Base-by-base conservation (phyloP, 345 rosid genomes). In the Citrus hindsii region DNA sequence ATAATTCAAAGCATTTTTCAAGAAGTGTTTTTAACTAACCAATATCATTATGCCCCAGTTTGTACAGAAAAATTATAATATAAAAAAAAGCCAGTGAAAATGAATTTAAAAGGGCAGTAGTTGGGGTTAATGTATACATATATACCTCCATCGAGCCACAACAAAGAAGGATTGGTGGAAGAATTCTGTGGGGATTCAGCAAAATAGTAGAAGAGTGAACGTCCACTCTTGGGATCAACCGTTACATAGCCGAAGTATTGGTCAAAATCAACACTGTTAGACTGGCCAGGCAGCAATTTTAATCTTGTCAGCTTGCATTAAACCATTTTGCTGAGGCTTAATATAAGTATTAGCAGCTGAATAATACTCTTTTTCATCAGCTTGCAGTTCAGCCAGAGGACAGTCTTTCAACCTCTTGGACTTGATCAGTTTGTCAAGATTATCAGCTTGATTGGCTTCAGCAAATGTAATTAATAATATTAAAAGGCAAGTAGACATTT, bases 141-240 rank as follows among this genome's bases (percentile, higher is more conserved):
- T 62, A 9, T 5, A 13, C 79, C 72, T 76, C 79, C 79, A 53
- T 51, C 53, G 1, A 76, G 65, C 79, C 79, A 82, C 24, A 88
- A 70, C 9, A 88, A 74, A 51, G 86, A 74, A 37, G 91, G 91
- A 32, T 88, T 85, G 48, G 80, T 48, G 33, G 84, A 73, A 73
- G 91, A 78, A 62, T 80, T 60, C 65, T 37, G 69, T 7, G 87
- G 81, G 0, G 89, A 86, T 78, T 88, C 84, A 2, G 69, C 83
- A 8, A 84, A 84, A 63, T 84, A 83, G 75, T 87, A 87, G 77
- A 84, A 83, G 25, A 84, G 65, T 2, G 83, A 3, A 61, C 66
- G 42, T 60, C 77, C 71, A 28, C 61, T 71, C 18, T 35, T 14
- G 2, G 63, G 56, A n/a, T 81, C 83, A 5, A 73, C 75, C 2